Percentiles rank a stretch among this genome's conserved stretches.
phyloP scores from a whole-genome alignment of 495 filamentous ascomycete species.

The Usnea hakonensis region DNA sequence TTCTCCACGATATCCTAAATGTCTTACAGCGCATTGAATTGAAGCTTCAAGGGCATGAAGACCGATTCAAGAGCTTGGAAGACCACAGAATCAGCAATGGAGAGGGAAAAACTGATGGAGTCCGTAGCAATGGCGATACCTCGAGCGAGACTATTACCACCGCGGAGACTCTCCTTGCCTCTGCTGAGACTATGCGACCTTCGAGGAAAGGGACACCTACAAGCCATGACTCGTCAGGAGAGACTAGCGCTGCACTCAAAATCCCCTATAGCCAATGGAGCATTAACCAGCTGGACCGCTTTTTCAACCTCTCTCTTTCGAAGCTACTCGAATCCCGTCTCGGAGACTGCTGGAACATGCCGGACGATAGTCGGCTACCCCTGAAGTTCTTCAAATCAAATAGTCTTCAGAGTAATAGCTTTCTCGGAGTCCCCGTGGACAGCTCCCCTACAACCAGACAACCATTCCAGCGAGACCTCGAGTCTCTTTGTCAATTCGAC shows the following conservation, averaged over 20 bases:
- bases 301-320: conserved; percentile 14
- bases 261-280: conserved; percentile 19
- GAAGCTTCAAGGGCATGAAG: conserved; percentile 20
- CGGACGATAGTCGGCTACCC: conserved; percentile 21
- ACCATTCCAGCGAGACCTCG: conserved; percentile 15
- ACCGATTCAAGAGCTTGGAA: conserved; percentile 17
- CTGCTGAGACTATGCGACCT: background rate
- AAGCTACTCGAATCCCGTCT: conserved; percentile 12
- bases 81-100: background rate
- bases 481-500: conserved; percentile 21
- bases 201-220: conserved; percentile 9
- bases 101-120: background rate
- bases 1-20: conserved; percentile 16
- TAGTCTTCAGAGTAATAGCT: conserved; percentile 1
- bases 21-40: conserved; percentile 22
- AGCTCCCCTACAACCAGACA: conserved; percentile 1
- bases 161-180: background rate
- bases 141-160: background rate
- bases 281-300: conserved; percentile 14
- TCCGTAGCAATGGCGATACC: background rate
- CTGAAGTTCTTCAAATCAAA: conserved; percentile 20
- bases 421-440: conserved; percentile 4
- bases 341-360: conserved; percentile 21
- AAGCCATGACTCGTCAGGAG: background rate
- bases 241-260: conserved; percentile 8